Base-by-base conservation (phyloP, 768 basidiomycete genomes). In the Rhodosporidiobolus odoratus region DNA sequence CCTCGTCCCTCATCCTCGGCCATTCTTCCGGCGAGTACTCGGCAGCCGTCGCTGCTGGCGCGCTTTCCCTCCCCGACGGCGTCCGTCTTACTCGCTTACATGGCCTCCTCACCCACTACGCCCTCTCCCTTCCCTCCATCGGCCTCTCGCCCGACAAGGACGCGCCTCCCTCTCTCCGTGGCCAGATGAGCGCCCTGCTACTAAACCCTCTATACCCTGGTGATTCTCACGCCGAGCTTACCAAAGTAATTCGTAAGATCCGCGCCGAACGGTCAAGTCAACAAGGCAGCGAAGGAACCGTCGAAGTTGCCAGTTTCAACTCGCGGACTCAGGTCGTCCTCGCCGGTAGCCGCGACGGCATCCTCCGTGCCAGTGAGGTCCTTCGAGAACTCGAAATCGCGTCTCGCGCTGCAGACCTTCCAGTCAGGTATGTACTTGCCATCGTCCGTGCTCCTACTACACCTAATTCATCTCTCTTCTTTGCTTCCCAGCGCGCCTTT, bases 261-360 rank as follows among this genome's bases (percentile, higher is more conserved):
- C 66, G 74, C 17, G 32, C 64, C 15, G 32, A 35, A 23, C 50
- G 56, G 12, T 30, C 61, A n/a, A 38, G 45, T 3, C 41, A 35
- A 27, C 53, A 48, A 13, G 74, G 65, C 25, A 43, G 62, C 50
- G 62, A 73, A 25, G 77, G 75, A 27, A 63, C 62, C 21, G 76
- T 78, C 65, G 76, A 78, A 43, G 71, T 78, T n/a, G 77, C 77
- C 30, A 68, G 68, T 45, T 78, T 75, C 71, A 78, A 78, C 69
- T 76, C 76, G 68, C 40, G 40, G 7, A 63, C 65, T 13, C 77
- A 78, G 66, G 65, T 78, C 57, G 76, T 78, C 0, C 67, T 78
- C 12, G 75, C 77, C 5, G 77, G 77, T 0, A 70, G 68, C 19
- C n/a, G 73, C 13, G 76, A 76, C 8, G 77, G 76, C 10, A 75